Conservation (phyloP, 768 basidiomycete genomes). For the Calocybe gangraenosa region DNA sequence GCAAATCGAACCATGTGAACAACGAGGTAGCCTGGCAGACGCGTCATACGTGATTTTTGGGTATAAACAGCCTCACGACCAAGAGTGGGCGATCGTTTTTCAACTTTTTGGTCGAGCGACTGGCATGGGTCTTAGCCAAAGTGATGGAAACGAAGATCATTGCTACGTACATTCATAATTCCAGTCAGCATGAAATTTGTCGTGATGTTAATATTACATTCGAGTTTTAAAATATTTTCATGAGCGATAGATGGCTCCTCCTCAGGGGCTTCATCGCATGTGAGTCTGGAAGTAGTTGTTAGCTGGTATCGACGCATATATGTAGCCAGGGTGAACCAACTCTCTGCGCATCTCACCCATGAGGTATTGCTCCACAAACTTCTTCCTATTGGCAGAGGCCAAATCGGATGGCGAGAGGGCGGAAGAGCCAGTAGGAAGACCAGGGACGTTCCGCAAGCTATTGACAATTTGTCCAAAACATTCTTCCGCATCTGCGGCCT, state of each 20-base stretch:
- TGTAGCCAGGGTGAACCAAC: constrained; percentile 31
- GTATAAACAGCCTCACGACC: constrained; percentile 80
- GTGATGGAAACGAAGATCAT: not conserved
- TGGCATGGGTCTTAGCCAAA: too few relatives aligned
- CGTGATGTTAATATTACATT: constrained; percentile 83
- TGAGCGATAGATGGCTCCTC: constrained; percentile 59
- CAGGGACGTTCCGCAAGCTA: constrained; percentile 68
- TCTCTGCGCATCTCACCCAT: constrained; percentile 74
- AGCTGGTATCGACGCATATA: too few relatives aligned
- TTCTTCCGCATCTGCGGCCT: constrained; percentile 82
- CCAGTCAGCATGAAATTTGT: constrained; percentile 91
- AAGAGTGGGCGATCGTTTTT: constrained; percentile 78
- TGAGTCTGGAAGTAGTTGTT: constrained; percentile 65
- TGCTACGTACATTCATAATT: constrained; percentile 63
- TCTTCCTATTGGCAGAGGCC: constrained; percentile 33
- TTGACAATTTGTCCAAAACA: constrained; percentile 78
- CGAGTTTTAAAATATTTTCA: constrained; percentile 83
- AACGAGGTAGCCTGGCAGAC: constrained; percentile 80
- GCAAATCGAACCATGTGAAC: constrained; percentile 97
- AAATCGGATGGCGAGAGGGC: constrained; percentile 17
- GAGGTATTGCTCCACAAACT: constrained; percentile 79
- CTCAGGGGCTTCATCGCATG: constrained; percentile 77
- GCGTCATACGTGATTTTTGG: constrained; percentile 74
- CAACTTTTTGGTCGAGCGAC: constrained; percentile 84
- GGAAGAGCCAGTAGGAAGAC: constrained; percentile 22